Conservation (phyloP, 2,329 filamentous ascomycete species). For the Fonsecaea pedrosoi region DNA sequence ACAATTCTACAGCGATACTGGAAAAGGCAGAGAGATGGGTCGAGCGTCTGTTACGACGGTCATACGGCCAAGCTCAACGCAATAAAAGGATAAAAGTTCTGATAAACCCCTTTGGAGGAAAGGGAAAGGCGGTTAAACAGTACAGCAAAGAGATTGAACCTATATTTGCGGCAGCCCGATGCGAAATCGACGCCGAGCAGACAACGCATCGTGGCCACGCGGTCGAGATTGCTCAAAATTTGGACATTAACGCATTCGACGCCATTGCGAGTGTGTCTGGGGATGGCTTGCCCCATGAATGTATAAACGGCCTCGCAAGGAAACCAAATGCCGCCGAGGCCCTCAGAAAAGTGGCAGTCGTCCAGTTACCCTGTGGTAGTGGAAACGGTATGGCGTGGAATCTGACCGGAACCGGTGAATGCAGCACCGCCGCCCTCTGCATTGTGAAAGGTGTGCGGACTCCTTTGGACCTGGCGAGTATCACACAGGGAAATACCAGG, state of each 20-base stretch:
- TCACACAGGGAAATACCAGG: slow-evolving; percentile 79
- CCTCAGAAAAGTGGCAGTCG: slow-evolving; percentile 77
- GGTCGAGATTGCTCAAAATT: slow-evolving; percentile 72
- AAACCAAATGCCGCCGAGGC: slow-evolving; percentile 77
- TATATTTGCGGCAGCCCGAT: slow-evolving; percentile 80
- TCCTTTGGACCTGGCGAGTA: slow-evolving; percentile 81
- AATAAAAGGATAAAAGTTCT: slow-evolving; percentile 84
- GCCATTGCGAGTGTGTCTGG: slow-evolving; percentile 88
- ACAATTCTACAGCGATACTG: slow-evolving; percentile 58
- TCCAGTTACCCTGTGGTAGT: slow-evolving; percentile 87
- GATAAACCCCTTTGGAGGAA: slow-evolving; percentile 89
- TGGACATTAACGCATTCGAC: slow-evolving; percentile 83
- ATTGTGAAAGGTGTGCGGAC: slow-evolving; percentile 88
- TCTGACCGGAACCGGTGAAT: slow-evolving; percentile 77
- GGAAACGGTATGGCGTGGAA: slow-evolving; percentile 95
- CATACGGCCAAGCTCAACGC: slow-evolving; percentile 73
- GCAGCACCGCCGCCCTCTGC: slow-evolving; percentile 77
- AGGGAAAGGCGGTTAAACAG: slow-evolving; percentile 74
- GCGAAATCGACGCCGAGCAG: slow-evolving; percentile 73
- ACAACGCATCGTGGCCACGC: slow-evolving; percentile 80
- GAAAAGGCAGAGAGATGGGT: slow-evolving; percentile 62
- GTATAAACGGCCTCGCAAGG: slow-evolving; percentile 89
- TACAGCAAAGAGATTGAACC: slow-evolving; percentile 80
- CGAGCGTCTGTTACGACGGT: slow-evolving; percentile 67
- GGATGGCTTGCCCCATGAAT: slow-evolving; percentile 88